Evolutionary conservation across 805 yeast species (phyloP), one percentile per base, ranked within the genome.

Genomic region (Teunomyces gatunensis): DNA sequence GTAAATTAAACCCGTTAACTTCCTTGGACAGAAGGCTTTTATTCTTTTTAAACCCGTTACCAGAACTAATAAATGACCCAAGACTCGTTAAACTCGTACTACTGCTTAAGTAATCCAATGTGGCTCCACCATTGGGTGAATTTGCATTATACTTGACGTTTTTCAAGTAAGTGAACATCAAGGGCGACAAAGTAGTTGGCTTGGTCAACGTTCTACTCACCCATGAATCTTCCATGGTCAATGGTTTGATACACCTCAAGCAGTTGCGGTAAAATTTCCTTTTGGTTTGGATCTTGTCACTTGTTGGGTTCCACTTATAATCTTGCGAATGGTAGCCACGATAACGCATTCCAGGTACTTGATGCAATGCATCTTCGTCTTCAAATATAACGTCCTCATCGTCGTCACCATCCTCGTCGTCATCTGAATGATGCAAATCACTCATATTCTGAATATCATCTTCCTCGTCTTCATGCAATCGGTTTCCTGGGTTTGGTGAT

Each of bases 211-310:
- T 58, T 54, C 71, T 78, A 39, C 80, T 78, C 18, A 75, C 62
- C 86, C 87, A 82, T 6, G 70, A 54, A 37, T 80, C 83, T 39
- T 77, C 80, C 50, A 69, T 69, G 1, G 75, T 67, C 45, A 82
- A 65, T 3, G 84, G 78, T 53, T 73, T 78, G 21, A 82, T 78
- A 52, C 87, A 82, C 42, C 85, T 73, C 29, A 81, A 58, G 13
- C 83, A 75, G 57, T 81, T 81, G 40, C 77, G 70, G 37, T 77
- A 67, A 50, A 67, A 69, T 49, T 75, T 78, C 27, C 74, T 64
- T 42, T 68, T 60, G 50, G 65, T 64, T 23, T 54, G 61, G 2
- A 56, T 48, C 48, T 71, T 73, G 11, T 65, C 65, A 9, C 28
- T 46, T 6, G 62, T 56, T 1, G 85, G 86, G 5, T 54, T 58